Evolutionary conservation across 2,329 filamentous ascomycete species (phyloP).

Genomic region (Penicillium sp.): DNA sequence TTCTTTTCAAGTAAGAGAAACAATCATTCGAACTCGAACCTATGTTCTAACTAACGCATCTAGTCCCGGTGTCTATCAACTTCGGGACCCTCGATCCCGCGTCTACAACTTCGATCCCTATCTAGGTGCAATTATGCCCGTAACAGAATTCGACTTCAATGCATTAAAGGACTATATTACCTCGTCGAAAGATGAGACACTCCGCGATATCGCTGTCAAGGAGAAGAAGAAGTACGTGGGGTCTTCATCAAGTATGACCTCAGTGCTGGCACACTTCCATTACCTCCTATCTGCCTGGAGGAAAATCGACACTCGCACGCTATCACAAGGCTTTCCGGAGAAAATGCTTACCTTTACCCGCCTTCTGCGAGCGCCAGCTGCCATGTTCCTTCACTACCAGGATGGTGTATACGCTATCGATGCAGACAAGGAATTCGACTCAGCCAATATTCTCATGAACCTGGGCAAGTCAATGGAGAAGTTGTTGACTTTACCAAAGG

Average conservation of each 20-base stretch:
- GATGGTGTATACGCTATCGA: constrained; percentile 92
- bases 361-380: constrained; percentile 69
- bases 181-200: constrained; percentile 74
- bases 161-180: constrained; percentile 84
- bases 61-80: constrained; percentile 76
- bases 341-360: constrained; percentile 66
- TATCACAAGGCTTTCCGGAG: constrained; percentile 66
- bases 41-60: constrained; percentile 13
- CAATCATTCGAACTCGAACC: too few relatives aligned
- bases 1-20: constrained; percentile 74
- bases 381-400: constrained; percentile 77
- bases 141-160: constrained; percentile 86
- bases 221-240: constrained; percentile 79
- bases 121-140: constrained; percentile 86
- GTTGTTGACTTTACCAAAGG: constrained; percentile 75
- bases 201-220: constrained; percentile 66
- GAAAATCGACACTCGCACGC: constrained; percentile 60
- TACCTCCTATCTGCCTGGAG: constrained; percentile 85
- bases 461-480: constrained; percentile 97
- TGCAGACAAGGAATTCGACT: constrained; percentile 88
- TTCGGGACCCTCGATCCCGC: constrained; percentile 81
- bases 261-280: constrained; percentile 84
- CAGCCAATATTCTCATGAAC: constrained; percentile 81
- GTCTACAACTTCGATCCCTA: constrained; percentile 98
- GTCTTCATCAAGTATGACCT: constrained; percentile 95